These are phyloP conservation scores for Lenwebbia sp. DNA, from an alignment of 345 rosid species.

Conservation along the genomic window DNA sequence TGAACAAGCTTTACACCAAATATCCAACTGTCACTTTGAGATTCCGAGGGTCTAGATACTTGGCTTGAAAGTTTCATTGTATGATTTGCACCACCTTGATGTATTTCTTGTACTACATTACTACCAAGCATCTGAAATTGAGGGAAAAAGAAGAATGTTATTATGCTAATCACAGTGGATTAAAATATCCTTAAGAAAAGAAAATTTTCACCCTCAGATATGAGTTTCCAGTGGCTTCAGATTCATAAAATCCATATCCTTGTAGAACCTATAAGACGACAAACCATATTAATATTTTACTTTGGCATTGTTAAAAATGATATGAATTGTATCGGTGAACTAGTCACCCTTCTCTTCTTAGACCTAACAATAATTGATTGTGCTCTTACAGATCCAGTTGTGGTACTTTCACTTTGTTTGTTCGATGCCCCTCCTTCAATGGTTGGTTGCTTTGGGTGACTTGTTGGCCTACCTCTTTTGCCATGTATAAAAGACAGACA, in stretches of 20 bases:
- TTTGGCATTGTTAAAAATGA: background rate
- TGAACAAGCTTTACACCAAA: too few relatives aligned
- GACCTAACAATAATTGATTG: background rate
- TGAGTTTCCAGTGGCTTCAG: background rate
- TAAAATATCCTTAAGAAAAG: background rate
- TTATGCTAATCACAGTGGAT: background rate
- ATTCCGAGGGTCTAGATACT: too few relatives aligned
- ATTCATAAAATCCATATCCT: background rate
- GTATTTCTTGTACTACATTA: background rate
- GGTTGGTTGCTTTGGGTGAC: background rate
- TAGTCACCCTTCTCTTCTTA: background rate
- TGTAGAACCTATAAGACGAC: background rate
- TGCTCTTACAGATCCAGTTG: background rate
- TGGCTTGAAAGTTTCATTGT: background rate
- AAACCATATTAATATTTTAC: background rate
- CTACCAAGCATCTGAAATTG: background rate
- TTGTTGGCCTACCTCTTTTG: background rate
- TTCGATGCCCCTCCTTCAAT: too few relatives aligned
- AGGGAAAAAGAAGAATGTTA: background rate
- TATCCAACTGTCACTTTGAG: too few relatives aligned
- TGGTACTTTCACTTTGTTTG: background rate
- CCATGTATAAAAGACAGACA: rapidly evolving
- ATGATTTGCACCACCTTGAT: background rate
- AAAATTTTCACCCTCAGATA: background rate
- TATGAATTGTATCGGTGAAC: background rate